phyloP scores from a whole-genome alignment of 2,329 filamentous ascomycete species.

The Phialophora verrucosa region DNA sequence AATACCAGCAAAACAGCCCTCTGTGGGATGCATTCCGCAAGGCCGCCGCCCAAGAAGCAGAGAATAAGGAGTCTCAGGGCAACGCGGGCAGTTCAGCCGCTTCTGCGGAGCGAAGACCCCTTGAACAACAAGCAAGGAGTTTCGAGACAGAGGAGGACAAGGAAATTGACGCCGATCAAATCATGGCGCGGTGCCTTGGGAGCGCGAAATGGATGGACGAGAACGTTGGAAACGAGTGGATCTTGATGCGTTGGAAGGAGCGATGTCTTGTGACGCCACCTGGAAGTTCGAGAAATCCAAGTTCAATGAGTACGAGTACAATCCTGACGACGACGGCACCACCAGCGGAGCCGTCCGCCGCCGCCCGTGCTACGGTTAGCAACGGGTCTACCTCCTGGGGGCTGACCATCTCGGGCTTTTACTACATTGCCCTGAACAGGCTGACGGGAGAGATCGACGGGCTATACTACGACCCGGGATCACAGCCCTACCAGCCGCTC shows the following conservation, averaged over 20 bases:
- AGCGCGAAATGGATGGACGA: conserved; percentile 37
- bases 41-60: conserved; percentile 25
- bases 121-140: conserved; percentile 40
- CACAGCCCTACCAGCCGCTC: conserved; percentile 56
- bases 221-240: conserved; percentile 49
- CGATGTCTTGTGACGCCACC: conserved; percentile 51
- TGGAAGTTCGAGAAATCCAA: conserved; percentile 12
- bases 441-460: conserved; percentile 55
- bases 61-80: conserved; percentile 38
- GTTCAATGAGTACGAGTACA: conserved; percentile 24
- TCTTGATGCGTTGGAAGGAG: conserved; percentile 61
- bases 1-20: conserved; percentile 30
- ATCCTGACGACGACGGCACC: conserved; percentile 22
- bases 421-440: conserved; percentile 56
- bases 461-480: conserved; percentile 57
- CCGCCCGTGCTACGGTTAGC: not conserved
- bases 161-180: conserved; percentile 29
- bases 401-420: conserved; percentile 58
- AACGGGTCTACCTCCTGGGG: conserved; percentile 46
- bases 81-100: not conserved
- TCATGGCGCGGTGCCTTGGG: conserved; percentile 35
- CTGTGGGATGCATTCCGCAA: conserved; percentile 35
- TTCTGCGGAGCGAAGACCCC: not conserved
- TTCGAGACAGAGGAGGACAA: conserved; percentile 22
- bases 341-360: conserved; percentile 1